Evolutionary conservation across 2,329 filamentous ascomycete species (phyloP), one percentile per base, ranked within the genome.

Genomic region (Zarea fungicola): DNA sequence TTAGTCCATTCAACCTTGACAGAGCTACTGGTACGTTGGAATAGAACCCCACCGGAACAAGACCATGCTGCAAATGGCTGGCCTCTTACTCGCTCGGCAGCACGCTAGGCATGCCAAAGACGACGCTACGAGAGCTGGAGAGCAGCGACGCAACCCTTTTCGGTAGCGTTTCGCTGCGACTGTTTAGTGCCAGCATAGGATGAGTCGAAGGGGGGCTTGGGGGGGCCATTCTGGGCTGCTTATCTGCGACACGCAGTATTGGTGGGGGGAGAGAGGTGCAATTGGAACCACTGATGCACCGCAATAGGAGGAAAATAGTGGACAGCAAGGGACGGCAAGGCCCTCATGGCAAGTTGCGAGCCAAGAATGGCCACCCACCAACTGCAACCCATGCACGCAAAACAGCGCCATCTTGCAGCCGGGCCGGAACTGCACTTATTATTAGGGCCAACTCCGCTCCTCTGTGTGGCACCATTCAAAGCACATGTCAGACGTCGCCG

Each of bases 401-500:
- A 23, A 6, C 22, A 32, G 43, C 36, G 31, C 25, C 49, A 51
- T 40, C 41, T 44, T 23, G 32, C 34, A 40, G 48, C 34, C 32
- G 18, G 40, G 14, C 43, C 36, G 42, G 42, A 50, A n/a, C n/a
- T n/a, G n/a, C n/a, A n/a, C 35, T 29, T 31, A 45, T 51, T 36
- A 42, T 37, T 22, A 36, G 25, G 36, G 26, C 14, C 19, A n/a
- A 37, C 46, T 48, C 29, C 40, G 40, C 40, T 44, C 40, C 28
- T 10, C n/a, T 29, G 32, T 6, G 26, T 26, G 35, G 21, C 29
- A 25, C 21, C 18, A 32, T 25, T 18, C 14, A 23, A 52, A 54
- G 55, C 55, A 56, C 53, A 59, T 57, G 58, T 55, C 56, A 57
- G 52, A 54, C 55, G 57, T 55, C 39, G 31, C 39, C 35, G 42